Percentiles rank a stretch among this genome's conserved stretches.
phyloP scores from a whole-genome alignment of 768 basidiomycete genomes.

The Mycena vulgaris region DNA sequence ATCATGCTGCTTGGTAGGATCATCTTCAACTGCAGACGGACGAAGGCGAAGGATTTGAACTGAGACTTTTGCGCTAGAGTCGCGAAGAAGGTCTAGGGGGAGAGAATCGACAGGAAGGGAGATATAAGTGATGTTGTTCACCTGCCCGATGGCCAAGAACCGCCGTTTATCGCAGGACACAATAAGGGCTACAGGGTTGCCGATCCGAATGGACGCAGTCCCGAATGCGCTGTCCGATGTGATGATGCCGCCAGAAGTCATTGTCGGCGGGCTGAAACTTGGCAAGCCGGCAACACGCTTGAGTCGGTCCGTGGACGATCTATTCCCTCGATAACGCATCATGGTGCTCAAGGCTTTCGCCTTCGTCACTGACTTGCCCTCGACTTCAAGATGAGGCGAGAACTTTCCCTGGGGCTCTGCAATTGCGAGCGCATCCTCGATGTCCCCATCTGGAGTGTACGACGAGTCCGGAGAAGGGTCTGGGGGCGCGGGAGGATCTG shows the following conservation, averaged over 20 bases:
- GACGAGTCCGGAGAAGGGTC: not conserved
- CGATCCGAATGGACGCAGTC: not conserved
- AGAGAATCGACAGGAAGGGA: not conserved
- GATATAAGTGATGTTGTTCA: not conserved
- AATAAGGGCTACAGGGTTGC: not conserved
- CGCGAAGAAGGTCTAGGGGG: not conserved
- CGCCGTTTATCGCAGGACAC: not conserved
- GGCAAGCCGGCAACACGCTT: constrained; percentile 17
- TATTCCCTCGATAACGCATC: not conserved
- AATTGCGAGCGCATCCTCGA: constrained; percentile 17
- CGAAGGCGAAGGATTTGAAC: not conserved
- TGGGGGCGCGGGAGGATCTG: too few relatives aligned
- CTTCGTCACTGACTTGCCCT: constrained; percentile 11
- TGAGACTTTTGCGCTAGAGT: not conserved
- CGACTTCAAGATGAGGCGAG: not conserved
- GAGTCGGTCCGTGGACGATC: constrained; percentile 3
- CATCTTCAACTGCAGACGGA: not conserved
- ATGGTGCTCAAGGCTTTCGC: constrained; percentile 8
- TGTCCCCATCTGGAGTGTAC: constrained; percentile 1
- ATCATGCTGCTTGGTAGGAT: not conserved
- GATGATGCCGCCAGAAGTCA: not conserved
- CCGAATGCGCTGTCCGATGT: constrained; percentile 20
- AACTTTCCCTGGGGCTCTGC: not conserved
- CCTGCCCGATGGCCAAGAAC: not conserved
- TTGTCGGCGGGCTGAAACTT: not conserved